A percentile compares a stretch with the other conserved stretches of the same genome.
Evolutionary conservation across 2,329 filamentous ascomycete species (phyloP).

Genomic region (Plectosphaerella cucumerina): DNA sequence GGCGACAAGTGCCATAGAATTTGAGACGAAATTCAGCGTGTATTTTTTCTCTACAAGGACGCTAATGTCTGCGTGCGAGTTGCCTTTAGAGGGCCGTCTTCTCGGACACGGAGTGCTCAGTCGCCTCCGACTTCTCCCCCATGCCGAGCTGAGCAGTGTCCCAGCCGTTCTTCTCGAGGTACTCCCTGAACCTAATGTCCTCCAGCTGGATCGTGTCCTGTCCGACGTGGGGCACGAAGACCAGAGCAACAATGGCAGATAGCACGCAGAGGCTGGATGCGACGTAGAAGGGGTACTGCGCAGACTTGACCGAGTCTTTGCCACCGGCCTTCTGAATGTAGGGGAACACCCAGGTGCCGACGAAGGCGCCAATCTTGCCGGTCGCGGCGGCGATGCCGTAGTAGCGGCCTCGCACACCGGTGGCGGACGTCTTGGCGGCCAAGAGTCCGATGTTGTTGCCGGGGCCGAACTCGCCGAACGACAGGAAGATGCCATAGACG

Average conservation of each 20-base stretch:
- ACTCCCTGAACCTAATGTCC: slow-evolving; percentile 70
- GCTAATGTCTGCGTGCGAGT: too few relatives aligned
- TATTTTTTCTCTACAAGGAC: too few relatives aligned
- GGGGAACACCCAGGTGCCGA: slow-evolving; percentile 79
- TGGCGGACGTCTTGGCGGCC: slow-evolving; percentile 83
- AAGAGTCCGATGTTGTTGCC: slow-evolving; percentile 89
- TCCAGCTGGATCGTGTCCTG: slow-evolving; percentile 81
- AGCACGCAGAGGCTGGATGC: slow-evolving; percentile 73
- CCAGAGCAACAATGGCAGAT: slow-evolving; percentile 53
- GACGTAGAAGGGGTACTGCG: slow-evolving; percentile 91
- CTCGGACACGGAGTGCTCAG: neutral
- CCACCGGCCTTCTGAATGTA: slow-evolving; percentile 62
- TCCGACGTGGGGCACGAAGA: slow-evolving; percentile 72
- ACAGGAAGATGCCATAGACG: slow-evolving; percentile 74
- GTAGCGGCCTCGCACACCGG: slow-evolving; percentile 74
- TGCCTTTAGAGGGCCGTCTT: neutral
- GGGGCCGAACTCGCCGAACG: slow-evolving; percentile 76
- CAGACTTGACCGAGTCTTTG: slow-evolving; percentile 48
- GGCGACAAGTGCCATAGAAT: too few relatives aligned
- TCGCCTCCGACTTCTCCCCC: slow-evolving; percentile 24
- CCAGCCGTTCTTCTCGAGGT: slow-evolving; percentile 70
- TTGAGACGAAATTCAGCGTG: too few relatives aligned
- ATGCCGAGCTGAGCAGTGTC: slow-evolving; percentile 58
- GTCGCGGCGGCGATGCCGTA: slow-evolving; percentile 68
- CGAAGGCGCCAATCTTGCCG: slow-evolving; percentile 78